Evolutionary conservation across 2,329 filamentous ascomycete genomes (phyloP).

Genomic region (Penicillium sp.): DNA sequence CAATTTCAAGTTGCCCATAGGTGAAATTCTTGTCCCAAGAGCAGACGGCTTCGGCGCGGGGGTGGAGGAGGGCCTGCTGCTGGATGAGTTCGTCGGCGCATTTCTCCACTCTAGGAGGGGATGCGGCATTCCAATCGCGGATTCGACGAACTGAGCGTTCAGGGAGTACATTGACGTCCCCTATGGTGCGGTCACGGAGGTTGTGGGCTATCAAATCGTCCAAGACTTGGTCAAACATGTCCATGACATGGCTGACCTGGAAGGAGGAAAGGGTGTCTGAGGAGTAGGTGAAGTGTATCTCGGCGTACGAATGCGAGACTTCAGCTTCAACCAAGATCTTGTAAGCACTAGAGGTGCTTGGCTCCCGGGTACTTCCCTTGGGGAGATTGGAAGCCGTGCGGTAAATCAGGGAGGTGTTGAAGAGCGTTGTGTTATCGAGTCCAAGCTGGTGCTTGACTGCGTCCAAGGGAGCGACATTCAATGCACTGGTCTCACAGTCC

Average conservation of each 20-base stretch:
- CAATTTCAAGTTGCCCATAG: conserved; percentile 31
- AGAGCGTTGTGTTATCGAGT: conserved; percentile 19
- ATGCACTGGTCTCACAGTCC: conserved; percentile 14
- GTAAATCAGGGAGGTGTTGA: conserved; percentile 28
- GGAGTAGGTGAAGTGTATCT: conserved; percentile 47
- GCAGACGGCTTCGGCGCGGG: conserved; percentile 25
- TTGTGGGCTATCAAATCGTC: conserved; percentile 20
- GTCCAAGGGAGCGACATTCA: conserved; percentile 18
- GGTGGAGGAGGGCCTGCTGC: conserved; percentile 21
- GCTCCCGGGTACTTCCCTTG: conserved; percentile 3
- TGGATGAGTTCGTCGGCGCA: conserved; percentile 34
- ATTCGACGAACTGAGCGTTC: conserved; percentile 27
- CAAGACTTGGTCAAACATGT: conserved; percentile 29
- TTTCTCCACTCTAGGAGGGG: conserved; percentile 24
- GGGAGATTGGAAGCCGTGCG: conserved; percentile 6
- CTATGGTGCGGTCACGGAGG: conserved; percentile 13
- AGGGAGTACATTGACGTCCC: conserved; percentile 27
- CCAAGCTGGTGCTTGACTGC: conserved; percentile 23
- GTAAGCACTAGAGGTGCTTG: conserved; percentile 12
- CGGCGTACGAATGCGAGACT: conserved; percentile 29
- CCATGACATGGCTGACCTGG: conserved; percentile 26
- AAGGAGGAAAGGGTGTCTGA: conserved; percentile 42
- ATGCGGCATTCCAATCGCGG: conserved; percentile 27
- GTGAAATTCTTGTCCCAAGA: conserved; percentile 33
- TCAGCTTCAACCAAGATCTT: conserved; percentile 25